A percentile compares a stretch with the other conserved stretches of the same genome.
These are phyloP conservation scores for Cutaneotrichosporon cutaneum DNA, from an alignment of 1,284 basidiomycete genomes.

Conservation along the genomic window DNA sequence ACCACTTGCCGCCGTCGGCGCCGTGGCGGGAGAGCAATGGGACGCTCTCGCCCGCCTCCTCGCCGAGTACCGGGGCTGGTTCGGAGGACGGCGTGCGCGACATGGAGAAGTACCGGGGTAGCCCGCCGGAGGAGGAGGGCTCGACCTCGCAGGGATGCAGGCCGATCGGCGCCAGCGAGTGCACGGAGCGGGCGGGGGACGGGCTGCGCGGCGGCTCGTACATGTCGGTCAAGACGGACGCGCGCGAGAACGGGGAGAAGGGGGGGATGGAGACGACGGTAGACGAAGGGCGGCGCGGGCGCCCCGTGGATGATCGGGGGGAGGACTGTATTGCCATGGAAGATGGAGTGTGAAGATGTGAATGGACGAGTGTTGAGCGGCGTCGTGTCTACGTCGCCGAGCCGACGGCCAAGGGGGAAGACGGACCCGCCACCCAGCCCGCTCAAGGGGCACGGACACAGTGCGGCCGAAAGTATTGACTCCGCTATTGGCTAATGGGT, in stretches of 20 bases:
- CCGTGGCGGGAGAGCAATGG: constrained; percentile 9
- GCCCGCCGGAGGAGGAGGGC: background rate
- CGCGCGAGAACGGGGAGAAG: background rate
- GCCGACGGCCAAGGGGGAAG: background rate
- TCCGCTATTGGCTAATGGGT: no score
- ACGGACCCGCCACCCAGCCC: no score
- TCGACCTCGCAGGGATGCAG: constrained; percentile 17
- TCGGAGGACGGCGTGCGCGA: constrained; percentile 6
- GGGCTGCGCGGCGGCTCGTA: background rate
- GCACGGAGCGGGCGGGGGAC: background rate
- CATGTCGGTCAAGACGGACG: background rate
- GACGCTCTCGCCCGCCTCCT: constrained; percentile 4
- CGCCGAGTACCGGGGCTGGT: background rate
- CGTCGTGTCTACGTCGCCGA: background rate
- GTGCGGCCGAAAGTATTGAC: no score
- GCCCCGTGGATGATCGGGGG: background rate
- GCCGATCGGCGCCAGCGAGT: constrained; percentile 12
- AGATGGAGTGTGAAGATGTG: background rate
- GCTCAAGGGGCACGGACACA: no score
- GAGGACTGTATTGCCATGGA: background rate
- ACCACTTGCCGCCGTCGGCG: constrained; percentile 32
- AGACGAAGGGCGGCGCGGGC: background rate
- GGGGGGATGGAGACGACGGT: background rate
- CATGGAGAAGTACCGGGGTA: background rate
- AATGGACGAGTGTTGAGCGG: background rate